Evolutionary conservation across 2,329 filamentous ascomycete species (phyloP), one percentile per base, ranked within the genome.

Genomic region (Fonsecaea erecta): DNA sequence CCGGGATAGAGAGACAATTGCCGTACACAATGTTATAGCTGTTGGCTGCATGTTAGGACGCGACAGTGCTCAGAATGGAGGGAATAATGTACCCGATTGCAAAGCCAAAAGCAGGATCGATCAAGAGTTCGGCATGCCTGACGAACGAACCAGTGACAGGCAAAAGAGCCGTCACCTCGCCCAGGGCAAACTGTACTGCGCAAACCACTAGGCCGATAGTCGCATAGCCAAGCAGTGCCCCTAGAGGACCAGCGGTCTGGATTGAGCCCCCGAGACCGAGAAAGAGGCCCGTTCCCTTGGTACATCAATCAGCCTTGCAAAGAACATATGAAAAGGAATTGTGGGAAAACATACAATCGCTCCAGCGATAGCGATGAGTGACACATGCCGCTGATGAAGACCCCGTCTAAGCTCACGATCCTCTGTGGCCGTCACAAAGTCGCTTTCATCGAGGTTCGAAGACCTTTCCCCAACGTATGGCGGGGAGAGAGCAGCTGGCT

Each of bases 1-100:
- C 79, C 3, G 84, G 83, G 24, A 87, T 82, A 52, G 81, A 81
- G 68, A 86, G 74, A 54, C 82, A 73, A 68, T 84, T 85, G 52
- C 84, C 84, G 63, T 86, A 86, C 77, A 73, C 76, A 75, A 70
- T 46, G 40, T 69, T 72, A 54, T 68, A 70, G 8, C 67, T 63
- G 16, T 32, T 32, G 52, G 18, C 32, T 16, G 53, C 40, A 5
- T 37, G 35, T 68, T 28, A 59, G 34, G 2, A 34, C 3, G n/a
- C 6, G 37, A 12, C 14, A 11, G 2, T 32, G 37, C 1, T 48
- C 11, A 16, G 12, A 9, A 32, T 11, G 16, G 8, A 16, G n/a
- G 18, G 28, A 21, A 52, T 46, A 16, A 26, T 11, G 9, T 11
- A 82, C 21, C 81, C 81, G 6, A 81, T 74, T 16, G 81, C 81